Conservation (phyloP, 352 stramenopile genomes). For the Phytophthora hybrid region DNA sequence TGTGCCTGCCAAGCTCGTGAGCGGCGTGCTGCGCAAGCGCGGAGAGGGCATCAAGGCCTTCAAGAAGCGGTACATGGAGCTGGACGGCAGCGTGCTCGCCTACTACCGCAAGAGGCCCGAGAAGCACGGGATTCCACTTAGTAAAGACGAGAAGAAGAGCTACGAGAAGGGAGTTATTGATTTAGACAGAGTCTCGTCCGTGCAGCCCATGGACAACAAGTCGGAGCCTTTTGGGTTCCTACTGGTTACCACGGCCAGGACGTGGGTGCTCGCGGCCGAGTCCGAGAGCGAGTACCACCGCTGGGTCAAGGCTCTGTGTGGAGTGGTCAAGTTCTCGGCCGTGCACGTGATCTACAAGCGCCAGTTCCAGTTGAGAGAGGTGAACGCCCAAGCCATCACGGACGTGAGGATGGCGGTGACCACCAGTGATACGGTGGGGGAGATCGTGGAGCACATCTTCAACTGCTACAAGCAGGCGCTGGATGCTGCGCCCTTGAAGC, state of each 20-base stretch:
- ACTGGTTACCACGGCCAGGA: slow-evolving; percentile 76
- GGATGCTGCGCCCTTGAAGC: slow-evolving; percentile 74
- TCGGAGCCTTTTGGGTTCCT: slow-evolving; percentile 71
- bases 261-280: slow-evolving; percentile 76
- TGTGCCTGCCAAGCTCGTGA: slow-evolving; percentile 49
- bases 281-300: slow-evolving; percentile 75
- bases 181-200: slow-evolving; percentile 73
- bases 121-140: slow-evolving; percentile 72
- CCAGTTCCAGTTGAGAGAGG: slow-evolving; percentile 88
- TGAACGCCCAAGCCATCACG: slow-evolving; percentile 83
- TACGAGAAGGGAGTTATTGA: slow-evolving; percentile 73
- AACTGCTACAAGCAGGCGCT: slow-evolving; percentile 88
- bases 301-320: slow-evolving; percentile 85
- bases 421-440: slow-evolving; percentile 82
- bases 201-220: slow-evolving; percentile 69
- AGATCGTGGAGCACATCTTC: slow-evolving; percentile 91
- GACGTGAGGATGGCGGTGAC: slow-evolving; percentile 89
- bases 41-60: slow-evolving; percentile 79
- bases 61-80: slow-evolving; percentile 85
- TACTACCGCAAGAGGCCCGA: slow-evolving; percentile 89
- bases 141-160: slow-evolving; percentile 71
- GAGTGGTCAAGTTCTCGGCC: slow-evolving; percentile 81
- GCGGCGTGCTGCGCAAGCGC: slow-evolving; percentile 72
- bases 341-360: slow-evolving; percentile 84
- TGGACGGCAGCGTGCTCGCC: slow-evolving; percentile 66